Evolutionary conservation across 495 filamentous ascomycete genomes (phyloP), one percentile per base, ranked within the genome.

Genomic region (Friedmanniomyces endolithicus): DNA sequence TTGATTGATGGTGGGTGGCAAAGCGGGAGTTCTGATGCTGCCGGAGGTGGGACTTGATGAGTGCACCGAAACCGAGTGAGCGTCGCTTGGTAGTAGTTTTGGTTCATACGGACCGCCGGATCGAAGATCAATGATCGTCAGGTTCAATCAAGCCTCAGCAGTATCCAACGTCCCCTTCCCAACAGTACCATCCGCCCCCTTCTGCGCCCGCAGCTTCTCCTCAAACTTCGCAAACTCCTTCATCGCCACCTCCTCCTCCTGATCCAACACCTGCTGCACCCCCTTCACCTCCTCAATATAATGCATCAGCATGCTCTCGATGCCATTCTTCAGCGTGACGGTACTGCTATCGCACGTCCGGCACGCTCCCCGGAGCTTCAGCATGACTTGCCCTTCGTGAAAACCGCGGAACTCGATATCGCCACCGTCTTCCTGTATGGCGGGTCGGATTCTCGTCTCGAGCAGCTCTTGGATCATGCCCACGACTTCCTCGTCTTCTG

Each of bases 401-500:
- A 96, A 97, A 2, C 90, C 90, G 2, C 85, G 74, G 63, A 88
- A 86, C 70, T 97, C 92, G 64, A 98, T 95, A 69, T 98, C 92
- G 11, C 92, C 92, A 19, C 92, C 92, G 58, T 98, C 92, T 65
- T 98, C 90, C 69, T 95, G 90, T 53, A 98, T 98, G 4, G 92
- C 83, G 1, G 92, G 92, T 39, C 92, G 75, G 63, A 98, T 94
- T 48, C 92, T 73, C 20, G 94, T 98, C 71, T 98, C 94, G 50
- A 98, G 71, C n/a, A 98, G 71, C 71, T 98, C 92, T 71, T 97
- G 95, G 69, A 98, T 95, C 92, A 96, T 96, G 52, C 86, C 82
- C 25, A 97, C 82, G 11, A 95, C 88, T 68, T 98, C 92, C 57
- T 82, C 84, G 63, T 98, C 92, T 46, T 88, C 82, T 63, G 90